Percentiles rank a stretch among this genome's conserved stretches.
These are phyloP conservation scores for Aspergillus sp. DNA, from an alignment of 2,329 filamentous ascomycete genomes.

Conservation along the genomic window DNA sequence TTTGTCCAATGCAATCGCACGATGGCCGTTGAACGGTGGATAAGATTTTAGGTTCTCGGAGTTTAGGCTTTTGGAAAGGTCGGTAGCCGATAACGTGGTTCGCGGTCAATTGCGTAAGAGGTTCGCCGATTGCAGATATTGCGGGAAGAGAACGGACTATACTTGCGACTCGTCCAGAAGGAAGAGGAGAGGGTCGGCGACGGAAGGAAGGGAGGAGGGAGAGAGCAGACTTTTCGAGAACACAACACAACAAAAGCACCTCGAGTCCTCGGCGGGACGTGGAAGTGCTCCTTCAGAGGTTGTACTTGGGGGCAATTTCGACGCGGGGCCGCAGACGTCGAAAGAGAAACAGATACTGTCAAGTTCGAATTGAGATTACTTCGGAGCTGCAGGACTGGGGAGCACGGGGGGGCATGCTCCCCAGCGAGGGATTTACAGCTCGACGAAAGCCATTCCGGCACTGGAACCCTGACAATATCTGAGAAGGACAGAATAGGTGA, in stretches of 20 bases:
- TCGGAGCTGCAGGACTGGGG: constrained; percentile 83
- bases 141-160: constrained; percentile 1
- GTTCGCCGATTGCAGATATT: constrained; percentile 1
- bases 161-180: constrained; percentile 1
- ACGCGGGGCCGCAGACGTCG: constrained; percentile 39
- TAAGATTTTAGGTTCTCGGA: constrained; percentile 3
- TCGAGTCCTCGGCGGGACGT: constrained; percentile 25
- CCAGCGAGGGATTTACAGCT: constrained; percentile 86
- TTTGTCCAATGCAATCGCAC: too few relatives aligned
- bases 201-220: constrained; percentile 10
- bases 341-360: constrained; percentile 48
- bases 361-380: constrained; percentile 49
- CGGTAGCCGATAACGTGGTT: constrained; percentile 9
- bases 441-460: constrained; percentile 67
- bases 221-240: constrained; percentile 8
- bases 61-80: constrained; percentile 7
- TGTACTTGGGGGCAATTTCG: constrained; percentile 51
- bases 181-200: constrained; percentile 6
- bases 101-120: constrained; percentile 14
- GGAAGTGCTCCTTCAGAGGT: constrained; percentile 30
- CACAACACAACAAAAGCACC: constrained; percentile 31
- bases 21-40: too few relatives aligned
- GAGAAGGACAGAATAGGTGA: constrained; percentile 17
- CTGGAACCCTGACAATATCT: constrained; percentile 64
- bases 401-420: constrained; percentile 53